Base-by-base conservation (phyloP, 768 basidiomycete species). In the Lentinus brumalis region DNA sequence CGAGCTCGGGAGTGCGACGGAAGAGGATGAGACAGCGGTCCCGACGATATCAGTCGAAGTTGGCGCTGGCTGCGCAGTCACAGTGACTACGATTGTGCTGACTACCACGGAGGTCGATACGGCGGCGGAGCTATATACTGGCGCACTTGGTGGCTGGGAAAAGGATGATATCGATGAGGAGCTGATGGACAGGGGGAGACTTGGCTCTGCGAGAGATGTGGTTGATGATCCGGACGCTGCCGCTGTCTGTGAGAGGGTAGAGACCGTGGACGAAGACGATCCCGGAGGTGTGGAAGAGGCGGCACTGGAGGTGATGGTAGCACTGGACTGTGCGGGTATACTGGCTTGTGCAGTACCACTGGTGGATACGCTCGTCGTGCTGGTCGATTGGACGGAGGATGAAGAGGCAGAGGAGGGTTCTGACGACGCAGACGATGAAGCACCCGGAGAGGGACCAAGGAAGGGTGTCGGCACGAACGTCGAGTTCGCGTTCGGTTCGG, bases 381-480 rank as follows among this genome's bases (percentile, higher is more conserved):
- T 11, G 35, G 35, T 7, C 35, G 35, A 35, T 11, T 35, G 35
- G 35, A 35, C 11, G 7, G 35, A 6, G 11, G 35, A 35, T 6
- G 35, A 35, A 7, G 35, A 2, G 18, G 46, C 21, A 26, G n/a
- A 5, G 0, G 46, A 26, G 8, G 46, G 26, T 15, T 26, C 21
- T 4, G 46, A 10, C 21, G 49, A 21, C 9, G 55, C 45, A 3
- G 64, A 53, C 5, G 38, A 45, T 15, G 59, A 46, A 46, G 30
- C 6, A 40, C 52, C 2, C 35, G 52, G 29, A 31, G 53, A 3
- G 53, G 45, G 15, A 4, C 56, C 65, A 21, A 70, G 56, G 59
- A 65, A 60, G 12, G 69, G 65, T 4, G 63, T 67, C 5, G 71
- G 71, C 10, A 73, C 66, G 18, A 68, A 56, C 2, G 71, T 73